phyloP scores from a whole-genome alignment of 331 rosid species.

The Quercus phellos region DNA sequence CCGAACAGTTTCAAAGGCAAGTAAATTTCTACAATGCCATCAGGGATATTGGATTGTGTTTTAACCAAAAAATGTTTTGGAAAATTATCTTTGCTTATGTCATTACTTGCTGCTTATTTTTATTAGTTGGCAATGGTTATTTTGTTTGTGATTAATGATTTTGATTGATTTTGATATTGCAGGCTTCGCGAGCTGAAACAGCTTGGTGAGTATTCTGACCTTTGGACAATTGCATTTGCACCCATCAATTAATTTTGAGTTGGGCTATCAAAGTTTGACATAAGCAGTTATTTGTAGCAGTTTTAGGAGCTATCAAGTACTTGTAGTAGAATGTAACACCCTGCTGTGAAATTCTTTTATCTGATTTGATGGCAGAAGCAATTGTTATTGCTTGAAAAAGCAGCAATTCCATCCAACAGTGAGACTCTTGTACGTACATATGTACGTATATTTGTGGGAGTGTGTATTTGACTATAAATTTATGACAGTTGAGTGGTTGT shows the following conservation, averaged over 20 bases:
- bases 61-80: too few species aligned
- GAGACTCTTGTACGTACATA: neutral
- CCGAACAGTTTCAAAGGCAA: constrained; percentile 92
- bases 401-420: neutral
- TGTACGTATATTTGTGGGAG: neutral
- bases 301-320: neutral
- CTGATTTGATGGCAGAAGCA: neutral
- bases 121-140: neutral
- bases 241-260: neutral
- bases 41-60: neutral
- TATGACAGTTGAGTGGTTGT: neutral
- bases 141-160: constrained; percentile 4
- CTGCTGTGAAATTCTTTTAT: neutral
- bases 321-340: neutral
- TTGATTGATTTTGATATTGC: constrained; percentile 14
- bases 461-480: neutral
- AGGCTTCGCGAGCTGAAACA: constrained; percentile 98
- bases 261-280: too few species aligned
- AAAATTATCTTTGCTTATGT: neutral
- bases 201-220: constrained; percentile 55
- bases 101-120: neutral
- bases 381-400: neutral
- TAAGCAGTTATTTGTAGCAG: neutral
- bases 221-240: neutral
- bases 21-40: constrained; percentile 14